Evolutionary conservation across 352 stramenopile genomes (phyloP).

Genomic region (Pythium scleroteichum): DNA sequence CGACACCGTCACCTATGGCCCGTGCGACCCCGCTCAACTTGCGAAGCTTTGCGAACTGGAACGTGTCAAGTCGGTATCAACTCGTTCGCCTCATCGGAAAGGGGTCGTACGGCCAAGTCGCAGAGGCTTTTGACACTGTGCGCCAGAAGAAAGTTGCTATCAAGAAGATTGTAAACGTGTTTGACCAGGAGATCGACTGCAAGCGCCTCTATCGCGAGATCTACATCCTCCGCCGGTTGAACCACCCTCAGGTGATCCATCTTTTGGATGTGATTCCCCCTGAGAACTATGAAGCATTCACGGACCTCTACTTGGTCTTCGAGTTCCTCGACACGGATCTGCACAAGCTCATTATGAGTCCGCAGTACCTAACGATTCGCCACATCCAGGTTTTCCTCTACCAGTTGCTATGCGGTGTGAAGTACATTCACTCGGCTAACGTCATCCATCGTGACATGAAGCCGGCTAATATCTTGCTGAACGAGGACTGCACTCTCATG

Average conservation of each 20-base stretch:
- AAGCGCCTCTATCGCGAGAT: conserved; percentile 88
- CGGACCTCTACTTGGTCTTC: conserved; percentile 92
- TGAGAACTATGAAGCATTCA: conserved; percentile 82
- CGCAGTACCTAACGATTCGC: conserved; percentile 92
- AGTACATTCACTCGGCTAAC: conserved; percentile 95
- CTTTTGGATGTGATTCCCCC: conserved; percentile 83
- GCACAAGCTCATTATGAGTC: conserved; percentile 93
- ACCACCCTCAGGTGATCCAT: conserved; percentile 81
- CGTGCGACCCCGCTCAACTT: conserved; percentile 76
- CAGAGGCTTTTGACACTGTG: conserved; percentile 79
- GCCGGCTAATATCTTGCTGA: conserved; percentile 87
- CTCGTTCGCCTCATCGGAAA: conserved; percentile 82
- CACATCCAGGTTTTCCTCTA: conserved; percentile 98
- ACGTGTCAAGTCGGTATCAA: conserved; percentile 75
- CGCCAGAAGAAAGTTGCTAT: conserved; percentile 85
- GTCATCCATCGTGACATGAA: conserved; percentile 91
- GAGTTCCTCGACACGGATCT: conserved; percentile 94
- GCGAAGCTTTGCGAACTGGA: conserved; percentile 84
- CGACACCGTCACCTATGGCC: conserved; percentile 61
- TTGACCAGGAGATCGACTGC: conserved; percentile 87
- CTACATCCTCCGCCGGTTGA: conserved; percentile 84
- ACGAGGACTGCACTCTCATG: conserved; percentile 87
- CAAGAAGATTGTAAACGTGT: conserved; percentile 90
- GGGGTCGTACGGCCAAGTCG: conserved; percentile 85
- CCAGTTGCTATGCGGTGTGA: conserved; percentile 93